These are phyloP conservation scores for Brassica napus DNA, from an alignment of 345 rosid genomes.

Conservation along the genomic window DNA sequence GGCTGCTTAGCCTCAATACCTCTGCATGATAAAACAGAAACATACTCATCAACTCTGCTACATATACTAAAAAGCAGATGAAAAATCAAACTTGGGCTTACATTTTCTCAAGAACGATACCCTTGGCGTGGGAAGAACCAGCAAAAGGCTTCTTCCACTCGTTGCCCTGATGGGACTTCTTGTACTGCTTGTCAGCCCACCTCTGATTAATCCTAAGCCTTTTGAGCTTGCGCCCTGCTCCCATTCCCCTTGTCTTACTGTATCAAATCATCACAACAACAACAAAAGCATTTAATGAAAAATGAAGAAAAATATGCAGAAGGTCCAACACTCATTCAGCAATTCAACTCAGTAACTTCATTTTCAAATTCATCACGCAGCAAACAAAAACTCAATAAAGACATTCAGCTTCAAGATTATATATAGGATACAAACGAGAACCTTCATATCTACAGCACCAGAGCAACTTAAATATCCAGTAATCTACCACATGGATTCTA, in stretches of 20 bases:
- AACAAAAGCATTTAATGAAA: neutral
- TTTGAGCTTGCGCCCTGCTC: constrained; percentile 68
- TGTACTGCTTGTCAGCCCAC: constrained; percentile 73
- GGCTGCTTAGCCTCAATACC: constrained; percentile 63
- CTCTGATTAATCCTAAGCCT: constrained; percentile 56
- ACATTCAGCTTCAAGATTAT: neutral
- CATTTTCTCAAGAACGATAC: constrained; percentile 74
- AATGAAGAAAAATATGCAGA: neutral
- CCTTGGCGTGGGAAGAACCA: constrained; percentile 75
- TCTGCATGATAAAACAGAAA: constrained; percentile 9
- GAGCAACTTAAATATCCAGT: neutral
- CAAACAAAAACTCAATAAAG: neutral
- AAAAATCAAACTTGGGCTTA: neutral
- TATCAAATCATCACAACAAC: neutral
- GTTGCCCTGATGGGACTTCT: constrained; percentile 64
- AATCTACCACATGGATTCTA: neutral
- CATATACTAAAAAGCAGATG: neutral
- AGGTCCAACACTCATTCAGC: neutral
- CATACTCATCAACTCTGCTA: neutral
- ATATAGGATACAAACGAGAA: neutral
- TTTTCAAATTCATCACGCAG: neutral
- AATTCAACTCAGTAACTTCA: neutral
- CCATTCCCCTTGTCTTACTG: constrained; percentile 75
- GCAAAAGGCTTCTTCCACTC: constrained; percentile 83
- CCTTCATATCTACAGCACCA: neutral